phyloP scores from a whole-genome alignment of 192 early-diverging fungal genomes.

The Umbelopsis isabellina region DNA sequence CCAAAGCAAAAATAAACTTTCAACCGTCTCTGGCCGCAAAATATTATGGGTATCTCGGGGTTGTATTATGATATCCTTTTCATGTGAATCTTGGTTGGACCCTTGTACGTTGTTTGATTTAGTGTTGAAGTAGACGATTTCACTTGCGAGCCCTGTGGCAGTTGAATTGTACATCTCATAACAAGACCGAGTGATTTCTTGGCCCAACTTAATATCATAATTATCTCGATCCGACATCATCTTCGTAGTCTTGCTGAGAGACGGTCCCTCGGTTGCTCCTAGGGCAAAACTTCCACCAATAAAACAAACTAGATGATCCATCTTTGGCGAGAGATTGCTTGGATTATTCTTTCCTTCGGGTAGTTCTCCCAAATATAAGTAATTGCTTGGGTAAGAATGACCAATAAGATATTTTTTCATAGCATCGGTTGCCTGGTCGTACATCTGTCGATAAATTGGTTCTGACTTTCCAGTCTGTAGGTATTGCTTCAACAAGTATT shows the following conservation, averaged over 20 bases:
- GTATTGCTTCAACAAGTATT: slow-evolving; percentile 93
- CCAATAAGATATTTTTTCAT: slow-evolving; percentile 69
- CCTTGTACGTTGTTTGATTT: not conserved
- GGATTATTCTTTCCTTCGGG: slow-evolving; percentile 26
- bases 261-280: slow-evolving; percentile 65
- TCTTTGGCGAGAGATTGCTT: slow-evolving; percentile 56
- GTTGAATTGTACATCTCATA: slow-evolving; percentile 83
- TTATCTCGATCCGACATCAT: slow-evolving; percentile 50
- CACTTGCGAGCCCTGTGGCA: slow-evolving; percentile 78
- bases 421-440: slow-evolving; percentile 62
- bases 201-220: slow-evolving; percentile 73
- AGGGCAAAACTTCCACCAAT: slow-evolving; percentile 83
- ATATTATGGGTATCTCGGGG: slow-evolving; percentile 72
- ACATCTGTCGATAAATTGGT: slow-evolving; percentile 66
- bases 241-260: slow-evolving; percentile 38
- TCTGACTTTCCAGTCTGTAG: slow-evolving; percentile 69
- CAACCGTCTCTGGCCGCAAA: slow-evolving; percentile 88
- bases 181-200: slow-evolving; percentile 77
- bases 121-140: slow-evolving; percentile 81
- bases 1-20: slow-evolving; percentile 87
- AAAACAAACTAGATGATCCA: slow-evolving; percentile 97
- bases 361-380: slow-evolving; percentile 72
- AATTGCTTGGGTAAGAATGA: slow-evolving; percentile 56
- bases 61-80: slow-evolving; percentile 68
- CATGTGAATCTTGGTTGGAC: slow-evolving; percentile 31